Conservation (phyloP, 2,329 filamentous ascomycete species). For the Diaporthe helianthi region DNA sequence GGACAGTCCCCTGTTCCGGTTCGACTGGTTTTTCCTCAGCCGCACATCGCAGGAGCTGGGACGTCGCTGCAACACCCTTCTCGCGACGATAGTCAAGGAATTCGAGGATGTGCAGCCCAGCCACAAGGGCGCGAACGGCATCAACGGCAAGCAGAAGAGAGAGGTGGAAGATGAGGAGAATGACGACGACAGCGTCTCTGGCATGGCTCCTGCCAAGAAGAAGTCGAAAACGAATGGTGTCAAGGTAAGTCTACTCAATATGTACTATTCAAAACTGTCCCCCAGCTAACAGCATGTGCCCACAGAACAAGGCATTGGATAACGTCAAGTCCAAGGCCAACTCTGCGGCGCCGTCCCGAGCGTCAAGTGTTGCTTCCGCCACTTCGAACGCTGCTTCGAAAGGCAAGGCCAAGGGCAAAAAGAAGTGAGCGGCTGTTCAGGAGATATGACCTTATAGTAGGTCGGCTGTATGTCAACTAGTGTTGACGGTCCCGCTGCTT, state of each 20-base stretch:
- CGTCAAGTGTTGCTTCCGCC: conserved; percentile 85
- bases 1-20: conserved; percentile 92
- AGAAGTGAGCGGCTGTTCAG: conserved; percentile 51
- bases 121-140: conserved; percentile 61
- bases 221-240: conserved; percentile 83
- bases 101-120: conserved; percentile 74
- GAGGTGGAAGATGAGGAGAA: conserved; percentile 82
- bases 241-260: conserved; percentile 68
- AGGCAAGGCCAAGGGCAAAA: conserved; percentile 58
- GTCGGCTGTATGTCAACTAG: not conserved
- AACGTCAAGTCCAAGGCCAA: conserved; percentile 84
- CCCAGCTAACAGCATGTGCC: conserved; percentile 7
- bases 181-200: conserved; percentile 81
- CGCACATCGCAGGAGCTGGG: conserved; percentile 92
- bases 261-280: conserved; percentile 24
- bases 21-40: conserved; percentile 99
- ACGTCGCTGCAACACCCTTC: conserved; percentile 88
- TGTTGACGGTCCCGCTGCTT: not conserved
- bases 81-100: conserved; percentile 94
- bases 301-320: conserved; percentile 91
- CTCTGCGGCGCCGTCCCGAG: conserved; percentile 80
- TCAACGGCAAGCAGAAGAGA: conserved; percentile 76
- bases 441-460: not conserved
- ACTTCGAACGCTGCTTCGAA: conserved; percentile 59
- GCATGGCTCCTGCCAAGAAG: conserved; percentile 89